Evolutionary conservation across 164 flowering plant species (phyloP).

Genomic region (Sextonia rubra): DNA sequence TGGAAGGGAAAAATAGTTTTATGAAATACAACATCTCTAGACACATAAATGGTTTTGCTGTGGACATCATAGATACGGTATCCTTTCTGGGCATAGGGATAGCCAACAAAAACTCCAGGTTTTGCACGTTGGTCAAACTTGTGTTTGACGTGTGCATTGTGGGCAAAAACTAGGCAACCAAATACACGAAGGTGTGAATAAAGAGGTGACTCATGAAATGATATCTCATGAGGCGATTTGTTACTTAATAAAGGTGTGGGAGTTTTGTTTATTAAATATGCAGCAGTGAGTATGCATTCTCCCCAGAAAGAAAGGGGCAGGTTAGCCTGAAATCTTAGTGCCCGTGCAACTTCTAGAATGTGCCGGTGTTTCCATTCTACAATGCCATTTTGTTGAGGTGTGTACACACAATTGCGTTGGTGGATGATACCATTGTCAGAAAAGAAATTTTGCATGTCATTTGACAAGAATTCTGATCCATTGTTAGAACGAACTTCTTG

Average conservation of each 20-base stretch:
- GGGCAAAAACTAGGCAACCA: background rate
- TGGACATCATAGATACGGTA: background rate
- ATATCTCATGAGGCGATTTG: too few species aligned
- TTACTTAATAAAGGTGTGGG: too few species aligned
- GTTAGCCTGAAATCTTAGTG: background rate
- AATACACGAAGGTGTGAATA: background rate
- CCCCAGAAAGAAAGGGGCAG: background rate
- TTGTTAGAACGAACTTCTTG: background rate
- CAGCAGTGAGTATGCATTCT: too few species aligned
- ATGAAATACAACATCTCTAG: background rate
- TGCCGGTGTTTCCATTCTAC: slow-evolving; percentile 2
- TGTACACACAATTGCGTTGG: background rate
- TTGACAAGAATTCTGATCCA: background rate
- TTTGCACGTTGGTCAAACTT: background rate
- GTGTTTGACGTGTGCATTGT: background rate
- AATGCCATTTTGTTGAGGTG: background rate
- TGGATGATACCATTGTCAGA: background rate
- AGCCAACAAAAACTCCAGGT: background rate
- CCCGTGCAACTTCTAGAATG: slow-evolving; percentile 2
- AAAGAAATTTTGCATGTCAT: background rate
- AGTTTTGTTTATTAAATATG: too few species aligned
- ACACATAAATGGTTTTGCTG: background rate
- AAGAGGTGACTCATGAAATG: background rate
- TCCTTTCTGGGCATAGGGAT: background rate
- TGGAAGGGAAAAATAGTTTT: too few species aligned